A percentile compares a stretch with the other conserved stretches of the same genome.
Evolutionary conservation across 306 rosid species (phyloP).

Genomic region (Senna tora): DNA sequence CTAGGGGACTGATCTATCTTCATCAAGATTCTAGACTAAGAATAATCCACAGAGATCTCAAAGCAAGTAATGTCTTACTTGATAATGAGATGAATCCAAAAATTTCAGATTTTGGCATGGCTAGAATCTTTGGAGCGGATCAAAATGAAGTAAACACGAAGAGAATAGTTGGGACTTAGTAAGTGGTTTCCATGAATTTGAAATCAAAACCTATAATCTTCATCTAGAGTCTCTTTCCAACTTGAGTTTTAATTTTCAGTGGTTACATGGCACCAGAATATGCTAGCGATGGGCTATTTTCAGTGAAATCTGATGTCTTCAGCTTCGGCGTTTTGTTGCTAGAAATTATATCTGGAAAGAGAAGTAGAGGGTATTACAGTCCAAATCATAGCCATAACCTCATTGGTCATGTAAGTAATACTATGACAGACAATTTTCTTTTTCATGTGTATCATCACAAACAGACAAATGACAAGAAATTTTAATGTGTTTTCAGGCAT

Average conservation of each 20-base stretch:
- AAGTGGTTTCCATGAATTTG: conserved; percentile 38
- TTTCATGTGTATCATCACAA: background rate
- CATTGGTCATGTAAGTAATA: conserved; percentile 60
- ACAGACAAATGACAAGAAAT: conserved; percentile 9
- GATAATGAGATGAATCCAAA: conserved; percentile 64
- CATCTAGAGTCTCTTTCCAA: conserved; percentile 15
- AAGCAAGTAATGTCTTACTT: conserved; percentile 69
- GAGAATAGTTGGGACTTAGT: conserved; percentile 73
- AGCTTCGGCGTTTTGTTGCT: conserved; percentile 56
- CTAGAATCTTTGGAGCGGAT: conserved; percentile 63
- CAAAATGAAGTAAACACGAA: conserved; percentile 63
- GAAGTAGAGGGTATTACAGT: conserved; percentile 57
- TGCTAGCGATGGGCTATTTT: conserved; percentile 60
- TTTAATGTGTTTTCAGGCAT: conserved; percentile 51
- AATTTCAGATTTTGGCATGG: conserved; percentile 78
- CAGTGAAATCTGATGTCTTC: conserved; percentile 53
- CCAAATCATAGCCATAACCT: conserved; percentile 51
- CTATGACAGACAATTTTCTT: background rate
- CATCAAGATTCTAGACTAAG: conserved; percentile 68
- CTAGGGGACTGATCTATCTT: conserved; percentile 64
- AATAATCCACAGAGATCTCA: conserved; percentile 65
- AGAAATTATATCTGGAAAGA: conserved; percentile 61
- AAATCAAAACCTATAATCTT: background rate
- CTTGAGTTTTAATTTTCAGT: conserved; percentile 30
- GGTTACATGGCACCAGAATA: conserved; percentile 83